These are phyloP conservation scores for Hypomyces rosellus DNA, from an alignment of 2,329 filamentous ascomycete genomes.

Conservation along the genomic window DNA sequence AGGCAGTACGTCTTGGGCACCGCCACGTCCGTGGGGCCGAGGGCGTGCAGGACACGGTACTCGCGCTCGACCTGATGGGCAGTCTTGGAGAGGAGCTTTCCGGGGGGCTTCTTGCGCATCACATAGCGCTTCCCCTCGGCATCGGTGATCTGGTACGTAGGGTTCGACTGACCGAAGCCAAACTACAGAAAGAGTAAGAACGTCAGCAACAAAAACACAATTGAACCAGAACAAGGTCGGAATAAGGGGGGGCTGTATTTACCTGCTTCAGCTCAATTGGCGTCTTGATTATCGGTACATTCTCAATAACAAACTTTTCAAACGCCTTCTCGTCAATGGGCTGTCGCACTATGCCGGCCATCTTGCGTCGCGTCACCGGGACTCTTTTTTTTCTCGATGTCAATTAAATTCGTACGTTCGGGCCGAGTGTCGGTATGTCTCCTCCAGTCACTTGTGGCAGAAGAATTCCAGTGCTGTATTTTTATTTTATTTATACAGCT, in stretches of 20 bases:
- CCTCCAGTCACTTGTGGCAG: no score
- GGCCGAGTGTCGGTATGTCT: no score
- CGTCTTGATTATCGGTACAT: slow-evolving; percentile 77
- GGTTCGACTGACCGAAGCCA: slow-evolving; percentile 94
- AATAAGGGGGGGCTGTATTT: slow-evolving; percentile 17
- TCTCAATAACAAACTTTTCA: slow-evolving; percentile 66
- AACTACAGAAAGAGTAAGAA: slow-evolving; percentile 52
- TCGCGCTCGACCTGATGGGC: slow-evolving; percentile 97
- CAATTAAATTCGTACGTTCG: no score
- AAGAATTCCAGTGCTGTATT: no score
- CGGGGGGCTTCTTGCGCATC: slow-evolving; percentile 96
- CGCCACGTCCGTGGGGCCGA: slow-evolving; percentile 72
- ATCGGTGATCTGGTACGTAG: slow-evolving; percentile 85
- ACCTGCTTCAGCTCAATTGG: slow-evolving; percentile 90
- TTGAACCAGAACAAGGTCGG: not conserved
- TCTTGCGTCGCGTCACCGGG: slow-evolving; percentile 22
- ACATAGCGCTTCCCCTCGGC: slow-evolving; percentile 68
- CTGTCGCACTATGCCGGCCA: slow-evolving; percentile 87
- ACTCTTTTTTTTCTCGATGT: no score
- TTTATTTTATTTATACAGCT: no score
- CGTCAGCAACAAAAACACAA: slow-evolving; percentile 5
- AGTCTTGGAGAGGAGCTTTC: slow-evolving; percentile 83
- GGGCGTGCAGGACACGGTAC: slow-evolving; percentile 80
- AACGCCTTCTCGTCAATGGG: slow-evolving; percentile 78
- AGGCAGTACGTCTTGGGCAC: slow-evolving; percentile 79